Percentiles rank a stretch among this genome's conserved stretches.
These are phyloP conservation scores for Hypericum perforatum DNA, from an alignment of 345 rosid genomes.

Conservation along the genomic window DNA sequence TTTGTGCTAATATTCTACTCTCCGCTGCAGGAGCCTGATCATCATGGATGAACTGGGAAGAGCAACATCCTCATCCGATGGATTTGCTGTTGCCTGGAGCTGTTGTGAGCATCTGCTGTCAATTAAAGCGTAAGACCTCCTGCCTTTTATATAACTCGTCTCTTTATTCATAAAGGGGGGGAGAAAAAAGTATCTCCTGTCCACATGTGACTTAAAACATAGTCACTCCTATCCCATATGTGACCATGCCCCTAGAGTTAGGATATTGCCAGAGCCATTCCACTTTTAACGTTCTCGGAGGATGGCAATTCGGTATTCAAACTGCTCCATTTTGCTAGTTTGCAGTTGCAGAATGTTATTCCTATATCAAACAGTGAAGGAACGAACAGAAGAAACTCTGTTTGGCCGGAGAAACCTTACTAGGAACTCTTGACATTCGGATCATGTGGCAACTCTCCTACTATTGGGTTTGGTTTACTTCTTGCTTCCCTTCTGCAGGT, in stretches of 20 bases:
- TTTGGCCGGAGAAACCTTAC: background rate
- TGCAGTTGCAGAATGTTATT: no score
- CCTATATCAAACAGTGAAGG: no score
- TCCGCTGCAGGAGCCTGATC: constrained; percentile 59
- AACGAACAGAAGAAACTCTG: no score
- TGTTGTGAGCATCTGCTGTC: constrained; percentile 85
- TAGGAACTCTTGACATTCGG: no score
- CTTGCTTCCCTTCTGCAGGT: constrained; percentile 39
- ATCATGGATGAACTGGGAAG: constrained; percentile 97
- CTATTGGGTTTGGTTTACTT: background rate
- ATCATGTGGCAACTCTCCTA: no score
- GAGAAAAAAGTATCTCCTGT: background rate
- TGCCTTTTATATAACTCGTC: background rate
- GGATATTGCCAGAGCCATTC: no score
- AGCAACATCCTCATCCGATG: constrained; percentile 96
- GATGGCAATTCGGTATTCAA: no score
- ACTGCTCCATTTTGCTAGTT: no score
- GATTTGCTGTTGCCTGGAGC: constrained; percentile 93
- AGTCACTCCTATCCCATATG: no score
- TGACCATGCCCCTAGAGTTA: no score
- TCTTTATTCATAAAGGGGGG: background rate
- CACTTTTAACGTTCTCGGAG: no score
- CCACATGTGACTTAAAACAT: no score
- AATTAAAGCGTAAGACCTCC: constrained; percentile 53
- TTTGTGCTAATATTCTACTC: background rate